Evolutionary conservation across 1,139 yeast species (phyloP).

Genomic region (Blastobotrys persicus): DNA sequence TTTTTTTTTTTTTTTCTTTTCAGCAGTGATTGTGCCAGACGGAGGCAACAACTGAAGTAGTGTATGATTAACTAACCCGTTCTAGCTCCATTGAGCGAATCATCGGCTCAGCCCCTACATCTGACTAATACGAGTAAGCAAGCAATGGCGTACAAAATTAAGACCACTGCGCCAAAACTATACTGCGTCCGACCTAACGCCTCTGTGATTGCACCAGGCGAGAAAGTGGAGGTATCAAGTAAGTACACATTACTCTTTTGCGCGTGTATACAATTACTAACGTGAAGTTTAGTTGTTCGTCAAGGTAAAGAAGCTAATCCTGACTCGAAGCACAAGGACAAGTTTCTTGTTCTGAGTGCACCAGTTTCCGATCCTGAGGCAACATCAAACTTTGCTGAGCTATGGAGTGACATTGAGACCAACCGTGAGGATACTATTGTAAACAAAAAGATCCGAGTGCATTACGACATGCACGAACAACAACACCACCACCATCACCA

Average conservation of each 20-base stretch:
- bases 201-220: conserved; percentile 72
- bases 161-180: conserved; percentile 95
- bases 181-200: conserved; percentile 97
- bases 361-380: conserved; percentile 54
- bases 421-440: conserved; percentile 57
- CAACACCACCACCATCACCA: conserved; percentile 11
- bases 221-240: conserved; percentile 64
- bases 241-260: conserved; percentile 2
- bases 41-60: no score
- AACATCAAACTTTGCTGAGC: conserved; percentile 51
- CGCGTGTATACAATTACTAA: background rate
- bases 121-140: conserved; percentile 62
- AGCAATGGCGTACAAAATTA: conserved; percentile 86
- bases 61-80: no score
- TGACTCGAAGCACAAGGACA: conserved; percentile 81
- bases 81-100: conserved; percentile 60
- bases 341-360: conserved; percentile 82
- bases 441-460: conserved; percentile 78
- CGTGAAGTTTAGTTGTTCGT: conserved; percentile 50
- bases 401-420: conserved; percentile 71
- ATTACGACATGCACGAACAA: conserved; percentile 40
- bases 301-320: conserved; percentile 76
- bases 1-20: no score
- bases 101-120: conserved; percentile 65
- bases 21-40: no score